Percentiles rank a stretch among this genome's conserved stretches.
phyloP scores from a whole-genome alignment of 108 stramenopile species.

The Nannochloropsis salina region DNA sequence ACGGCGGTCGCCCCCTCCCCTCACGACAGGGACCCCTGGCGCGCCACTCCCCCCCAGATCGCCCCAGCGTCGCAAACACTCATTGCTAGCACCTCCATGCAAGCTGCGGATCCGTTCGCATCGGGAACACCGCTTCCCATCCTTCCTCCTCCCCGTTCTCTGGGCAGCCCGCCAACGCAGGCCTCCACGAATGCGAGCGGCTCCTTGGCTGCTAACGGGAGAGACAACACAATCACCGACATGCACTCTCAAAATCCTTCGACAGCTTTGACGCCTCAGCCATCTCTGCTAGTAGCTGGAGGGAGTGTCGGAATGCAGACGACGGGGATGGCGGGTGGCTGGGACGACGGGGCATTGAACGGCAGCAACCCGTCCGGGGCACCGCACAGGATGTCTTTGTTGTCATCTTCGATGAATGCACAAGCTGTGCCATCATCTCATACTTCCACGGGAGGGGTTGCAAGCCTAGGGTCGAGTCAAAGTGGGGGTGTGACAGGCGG shows the following conservation, averaged over 20 bases:
- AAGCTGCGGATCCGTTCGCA: background rate
- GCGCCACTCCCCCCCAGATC: background rate
- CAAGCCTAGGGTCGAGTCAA: background rate
- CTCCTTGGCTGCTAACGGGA: background rate
- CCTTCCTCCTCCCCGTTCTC: conserved; percentile 2
- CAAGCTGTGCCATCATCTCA: background rate
- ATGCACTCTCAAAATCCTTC: background rate
- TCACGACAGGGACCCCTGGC: background rate
- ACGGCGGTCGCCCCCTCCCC: background rate
- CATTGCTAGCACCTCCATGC: background rate
- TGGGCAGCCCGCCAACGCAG: background rate
- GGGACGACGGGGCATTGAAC: background rate
- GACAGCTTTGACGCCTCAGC: background rate
- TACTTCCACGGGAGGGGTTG: background rate
- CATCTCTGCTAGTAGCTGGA: background rate
- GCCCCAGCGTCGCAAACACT: background rate
- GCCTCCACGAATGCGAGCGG: background rate
- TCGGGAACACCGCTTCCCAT: background rate
- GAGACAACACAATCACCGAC: background rate
- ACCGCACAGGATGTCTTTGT: background rate
- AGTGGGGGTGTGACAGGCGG: background rate
- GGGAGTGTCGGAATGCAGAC: background rate
- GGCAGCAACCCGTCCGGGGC: background rate
- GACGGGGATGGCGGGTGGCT: background rate
- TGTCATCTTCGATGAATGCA: background rate